Base-by-base conservation (phyloP, 768 basidiomycete species). In the Russula sp. region DNA sequence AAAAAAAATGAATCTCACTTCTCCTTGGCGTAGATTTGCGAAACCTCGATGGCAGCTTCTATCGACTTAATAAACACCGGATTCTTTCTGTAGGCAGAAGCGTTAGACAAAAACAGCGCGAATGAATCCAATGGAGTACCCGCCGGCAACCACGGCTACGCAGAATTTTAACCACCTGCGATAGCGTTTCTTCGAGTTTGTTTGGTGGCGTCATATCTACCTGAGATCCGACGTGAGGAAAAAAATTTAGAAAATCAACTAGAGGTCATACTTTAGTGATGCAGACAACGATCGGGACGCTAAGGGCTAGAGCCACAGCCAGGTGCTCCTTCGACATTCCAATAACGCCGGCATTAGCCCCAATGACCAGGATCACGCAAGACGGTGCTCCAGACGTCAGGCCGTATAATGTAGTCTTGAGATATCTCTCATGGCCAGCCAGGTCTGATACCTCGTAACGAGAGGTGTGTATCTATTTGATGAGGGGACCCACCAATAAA, bases 121-220 rank as follows among this genome's bases (percentile, higher is more conserved):
- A 25, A 32, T 2, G 35, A 52, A 56, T 29, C 34, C 36, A 29
- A 50, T 35, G 34, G 10, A 35, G 39, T 52, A 74, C 78, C 58
- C 54, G 88, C 91, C 91, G 79, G 77, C 95, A 98, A 10, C 96
- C 96, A 9, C 95, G 97, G 66, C 90, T 92, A 71, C 83, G 87
- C 61, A 98, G 74, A 43, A 98, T 93, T 77, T 97, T 99, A 9
- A 84, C 82, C 0, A 98, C 87, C 75, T 98, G 95, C 69, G 90
- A 92, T 47, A 90, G 79, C 0, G 95, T 98, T 73, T 96, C 90
- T n/a, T 83, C 85, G 51, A 94, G 81, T 36, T 95, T 86, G 65
- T 96, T 91, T 11, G 87, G 80, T 6, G 97, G 97, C 0, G 96
- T 98, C 96, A 97, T 98, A 72, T 98, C 97, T 69, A 97, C 90